A percentile compares a stretch with the other conserved stretches of the same genome.
Conservation (phyloP, 495 filamentous ascomycete genomes). For the Penicillium daleae region DNA sequence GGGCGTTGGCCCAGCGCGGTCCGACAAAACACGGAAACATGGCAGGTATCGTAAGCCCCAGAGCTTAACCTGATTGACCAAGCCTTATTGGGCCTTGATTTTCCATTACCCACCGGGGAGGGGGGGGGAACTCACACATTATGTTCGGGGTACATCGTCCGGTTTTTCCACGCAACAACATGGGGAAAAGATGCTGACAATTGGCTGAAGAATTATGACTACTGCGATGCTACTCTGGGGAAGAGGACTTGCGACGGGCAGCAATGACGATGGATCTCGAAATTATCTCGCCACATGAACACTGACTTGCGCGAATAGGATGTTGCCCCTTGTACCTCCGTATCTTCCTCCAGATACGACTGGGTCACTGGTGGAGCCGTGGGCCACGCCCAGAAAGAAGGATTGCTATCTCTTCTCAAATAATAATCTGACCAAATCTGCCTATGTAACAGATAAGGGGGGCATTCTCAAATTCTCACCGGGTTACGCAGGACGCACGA, state of each 20-base stretch:
- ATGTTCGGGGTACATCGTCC: conserved; percentile 19
- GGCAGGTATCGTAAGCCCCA: conserved; percentile 2
- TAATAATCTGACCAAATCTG: conserved; percentile 26
- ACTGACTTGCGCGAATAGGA: conserved; percentile 5
- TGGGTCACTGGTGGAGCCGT: conserved; percentile 24
- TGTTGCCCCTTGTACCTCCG: too few species aligned
- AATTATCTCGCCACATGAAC: background rate
- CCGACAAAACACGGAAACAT: conserved; percentile 7
- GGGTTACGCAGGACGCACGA: background rate
- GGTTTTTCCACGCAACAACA: background rate
- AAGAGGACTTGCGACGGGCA: too few species aligned
- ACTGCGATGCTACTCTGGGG: too few species aligned
- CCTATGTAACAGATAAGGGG: conserved; percentile 24
- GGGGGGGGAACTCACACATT: background rate
- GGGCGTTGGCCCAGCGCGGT: conserved; percentile 13
- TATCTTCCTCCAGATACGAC: conserved; percentile 10
- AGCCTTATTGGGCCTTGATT: conserved; percentile 9
- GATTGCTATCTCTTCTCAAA: conserved; percentile 16
- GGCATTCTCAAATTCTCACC: conserved; percentile 5
- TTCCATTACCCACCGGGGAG: conserved; percentile 8
- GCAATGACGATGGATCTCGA: background rate
- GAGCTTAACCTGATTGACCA: conserved; percentile 20
- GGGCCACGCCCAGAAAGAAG: conserved; percentile 1
- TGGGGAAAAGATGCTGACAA: conserved; percentile 2
- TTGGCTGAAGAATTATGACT: too few species aligned